Evolutionary conservation across 192 early-diverging fungal genomes (phyloP).

Genomic region (Backusella circina): DNA sequence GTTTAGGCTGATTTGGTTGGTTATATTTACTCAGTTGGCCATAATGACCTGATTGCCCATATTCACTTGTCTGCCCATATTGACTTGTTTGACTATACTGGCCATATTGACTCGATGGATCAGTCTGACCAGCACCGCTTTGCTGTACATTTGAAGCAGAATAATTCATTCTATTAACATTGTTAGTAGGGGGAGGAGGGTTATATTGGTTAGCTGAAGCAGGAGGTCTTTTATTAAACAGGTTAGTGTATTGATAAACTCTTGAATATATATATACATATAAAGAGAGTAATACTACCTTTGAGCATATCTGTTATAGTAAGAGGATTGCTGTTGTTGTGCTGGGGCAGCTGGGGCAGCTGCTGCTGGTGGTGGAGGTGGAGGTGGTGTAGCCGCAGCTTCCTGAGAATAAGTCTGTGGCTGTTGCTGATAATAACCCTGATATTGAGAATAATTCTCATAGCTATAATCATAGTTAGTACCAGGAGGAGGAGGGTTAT

Average conservation of each 20-base stretch:
- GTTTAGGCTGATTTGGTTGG: not conserved
- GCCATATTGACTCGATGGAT: not conserved
- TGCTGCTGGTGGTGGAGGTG: too few relatives aligned
- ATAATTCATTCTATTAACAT: not conserved
- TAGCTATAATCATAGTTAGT: conserved; percentile 11
- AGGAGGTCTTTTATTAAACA: not conserved
- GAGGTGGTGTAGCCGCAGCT: too few relatives aligned
- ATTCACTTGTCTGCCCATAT: not conserved
- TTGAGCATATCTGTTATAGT: not conserved
- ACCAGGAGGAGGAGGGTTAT: conserved; percentile 11
- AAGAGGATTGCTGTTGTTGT: not conserved
- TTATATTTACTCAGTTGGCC: not conserved
- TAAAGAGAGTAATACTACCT: not conserved
- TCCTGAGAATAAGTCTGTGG: not conserved
- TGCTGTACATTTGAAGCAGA: not conserved
- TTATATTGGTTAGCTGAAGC: not conserved
- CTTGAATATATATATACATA: not conserved
- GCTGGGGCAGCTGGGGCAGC: not conserved
- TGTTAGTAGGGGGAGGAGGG: not conserved
- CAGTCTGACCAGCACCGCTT: not conserved
- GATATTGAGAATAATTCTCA: conserved; percentile 6
- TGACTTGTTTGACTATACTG: not conserved
- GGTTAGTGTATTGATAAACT: not conserved
- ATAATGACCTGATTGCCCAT: not conserved
- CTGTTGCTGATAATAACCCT: conserved; percentile 4